Evolutionary conservation across 176 grass and related monocot genomes (phyloP).

Genomic region (Lolium perenne): DNA sequence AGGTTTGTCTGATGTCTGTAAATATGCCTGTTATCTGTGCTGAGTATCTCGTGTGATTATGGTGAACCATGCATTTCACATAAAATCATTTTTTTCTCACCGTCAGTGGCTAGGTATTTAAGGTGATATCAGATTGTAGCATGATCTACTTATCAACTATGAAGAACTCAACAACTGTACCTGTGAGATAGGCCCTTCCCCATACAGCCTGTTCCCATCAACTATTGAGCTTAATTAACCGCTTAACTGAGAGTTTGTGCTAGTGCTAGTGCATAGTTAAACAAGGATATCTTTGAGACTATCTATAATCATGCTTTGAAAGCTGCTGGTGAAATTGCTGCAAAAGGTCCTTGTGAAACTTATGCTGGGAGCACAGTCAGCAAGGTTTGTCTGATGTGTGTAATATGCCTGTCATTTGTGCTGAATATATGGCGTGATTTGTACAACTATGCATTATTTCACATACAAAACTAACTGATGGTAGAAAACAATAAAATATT

Average conservation of each 20-base stretch:
- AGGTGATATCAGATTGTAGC: background rate
- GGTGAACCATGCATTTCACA: background rate
- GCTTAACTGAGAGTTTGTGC: no score
- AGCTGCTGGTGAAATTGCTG: conserved; percentile 82
- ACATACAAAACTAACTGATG: background rate
- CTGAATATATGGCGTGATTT: background rate
- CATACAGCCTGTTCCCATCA: no score
- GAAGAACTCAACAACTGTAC: background rate
- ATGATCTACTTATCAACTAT: background rate
- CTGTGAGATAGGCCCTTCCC: no score
- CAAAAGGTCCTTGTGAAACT: conserved; percentile 90
- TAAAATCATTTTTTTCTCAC: background rate
- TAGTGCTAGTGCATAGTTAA: conserved; percentile 40
- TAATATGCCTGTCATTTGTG: background rate
- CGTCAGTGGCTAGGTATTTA: background rate
- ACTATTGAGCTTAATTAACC: no score
- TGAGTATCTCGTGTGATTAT: background rate
- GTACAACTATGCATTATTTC: background rate
- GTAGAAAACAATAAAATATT: background rate
- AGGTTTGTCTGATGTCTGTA: conserved; percentile 48
- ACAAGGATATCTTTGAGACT: conserved; percentile 95
- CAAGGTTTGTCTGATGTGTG: conserved; percentile 65
- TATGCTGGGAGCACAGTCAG: conserved; percentile 86
- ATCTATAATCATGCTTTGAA: conserved; percentile 87
- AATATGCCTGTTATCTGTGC: background rate